These are phyloP conservation scores for Macrocybe gigantea DNA, from an alignment of 768 basidiomycete genomes.

Conservation along the genomic window DNA sequence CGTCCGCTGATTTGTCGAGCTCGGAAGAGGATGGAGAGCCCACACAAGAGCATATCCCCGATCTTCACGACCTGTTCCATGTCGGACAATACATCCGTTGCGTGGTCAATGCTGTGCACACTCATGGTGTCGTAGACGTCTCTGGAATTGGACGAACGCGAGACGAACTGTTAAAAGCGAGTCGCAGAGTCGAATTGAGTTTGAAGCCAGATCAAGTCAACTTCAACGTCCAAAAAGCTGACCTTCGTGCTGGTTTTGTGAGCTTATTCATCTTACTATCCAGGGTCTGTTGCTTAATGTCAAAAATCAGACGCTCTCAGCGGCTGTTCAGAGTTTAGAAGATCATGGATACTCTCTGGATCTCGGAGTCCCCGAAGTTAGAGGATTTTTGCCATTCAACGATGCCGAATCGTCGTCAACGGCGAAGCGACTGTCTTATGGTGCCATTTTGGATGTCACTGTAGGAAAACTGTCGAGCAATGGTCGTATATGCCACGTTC, in stretches of 20 bases:
- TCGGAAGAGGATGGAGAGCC: slow-evolving; percentile 42
- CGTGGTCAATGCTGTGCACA: slow-evolving; percentile 64
- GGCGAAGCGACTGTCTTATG: slow-evolving; percentile 42
- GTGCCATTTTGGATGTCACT: slow-evolving; percentile 62
- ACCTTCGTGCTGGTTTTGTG: slow-evolving; percentile 72
- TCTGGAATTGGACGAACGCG: slow-evolving; percentile 54
- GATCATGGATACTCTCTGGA: slow-evolving; percentile 94
- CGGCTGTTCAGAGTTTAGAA: slow-evolving; percentile 77
- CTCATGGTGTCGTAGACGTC: slow-evolving; percentile 57
- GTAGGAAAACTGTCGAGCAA: slow-evolving; percentile 68
- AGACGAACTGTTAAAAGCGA: slow-evolving; percentile 62
- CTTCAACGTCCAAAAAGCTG: slow-evolving; percentile 67
- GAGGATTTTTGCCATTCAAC: slow-evolving; percentile 82
- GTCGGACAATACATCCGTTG: slow-evolving; percentile 86
- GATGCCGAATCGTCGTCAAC: slow-evolving; percentile 42
- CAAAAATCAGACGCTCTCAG: slow-evolving; percentile 58
- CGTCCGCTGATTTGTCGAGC: slow-evolving; percentile 38
- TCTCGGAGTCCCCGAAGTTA: slow-evolving; percentile 69
- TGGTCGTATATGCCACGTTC: slow-evolving; percentile 73
- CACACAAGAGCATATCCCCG: slow-evolving; percentile 41
- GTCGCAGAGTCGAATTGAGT: slow-evolving; percentile 80
- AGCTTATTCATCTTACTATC: slow-evolving; percentile 25
- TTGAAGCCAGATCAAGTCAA: slow-evolving; percentile 84
- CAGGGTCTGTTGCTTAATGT: slow-evolving; percentile 1
- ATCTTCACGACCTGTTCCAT: slow-evolving; percentile 68